These are phyloP conservation scores for Eucalyptus melliodora DNA, from an alignment of 345 rosid genomes.

Conservation along the genomic window DNA sequence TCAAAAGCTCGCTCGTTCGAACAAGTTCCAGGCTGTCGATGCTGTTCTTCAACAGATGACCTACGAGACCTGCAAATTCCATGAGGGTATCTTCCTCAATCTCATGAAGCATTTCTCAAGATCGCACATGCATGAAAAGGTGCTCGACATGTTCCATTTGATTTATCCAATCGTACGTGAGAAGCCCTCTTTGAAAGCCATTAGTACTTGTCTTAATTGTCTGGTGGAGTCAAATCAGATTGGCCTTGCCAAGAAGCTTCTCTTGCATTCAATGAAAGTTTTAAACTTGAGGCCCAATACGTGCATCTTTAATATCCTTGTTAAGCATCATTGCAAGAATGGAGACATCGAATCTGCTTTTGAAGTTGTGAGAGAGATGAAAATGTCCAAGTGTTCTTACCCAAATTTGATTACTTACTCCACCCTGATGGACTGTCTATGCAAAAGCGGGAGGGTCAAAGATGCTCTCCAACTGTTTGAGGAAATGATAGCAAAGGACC, in stretches of 20 bases:
- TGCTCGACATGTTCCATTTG: constrained; percentile 58
- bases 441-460: constrained; percentile 4
- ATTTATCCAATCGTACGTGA: constrained; percentile 57
- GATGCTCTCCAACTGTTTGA: constrained; percentile 16
- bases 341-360: constrained; percentile 23
- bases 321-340: constrained; percentile 72
- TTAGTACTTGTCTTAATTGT: constrained; percentile 83
- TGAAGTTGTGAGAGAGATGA: constrained; percentile 24
- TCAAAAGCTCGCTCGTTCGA: constrained; percentile 53
- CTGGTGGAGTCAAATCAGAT: constrained; percentile 55
- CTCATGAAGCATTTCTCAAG: constrained; percentile 67
- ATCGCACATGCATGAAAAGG: constrained; percentile 34
- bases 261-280: constrained; percentile 29
- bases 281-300: constrained; percentile 59
- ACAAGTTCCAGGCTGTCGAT: constrained; percentile 69
- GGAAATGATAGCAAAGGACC: constrained; percentile 18
- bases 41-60: constrained; percentile 70
- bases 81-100: constrained; percentile 63
- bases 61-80: constrained; percentile 74
- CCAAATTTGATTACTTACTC: constrained; percentile 17
- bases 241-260: constrained; percentile 32
- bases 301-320: constrained; percentile 82
- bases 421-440: constrained; percentile 20
- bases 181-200: constrained; percentile 72
- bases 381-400: constrained; percentile 10